Conservation (phyloP, 108 stramenopile genomes). For the Cyclostephanos tholiformis region DNA sequence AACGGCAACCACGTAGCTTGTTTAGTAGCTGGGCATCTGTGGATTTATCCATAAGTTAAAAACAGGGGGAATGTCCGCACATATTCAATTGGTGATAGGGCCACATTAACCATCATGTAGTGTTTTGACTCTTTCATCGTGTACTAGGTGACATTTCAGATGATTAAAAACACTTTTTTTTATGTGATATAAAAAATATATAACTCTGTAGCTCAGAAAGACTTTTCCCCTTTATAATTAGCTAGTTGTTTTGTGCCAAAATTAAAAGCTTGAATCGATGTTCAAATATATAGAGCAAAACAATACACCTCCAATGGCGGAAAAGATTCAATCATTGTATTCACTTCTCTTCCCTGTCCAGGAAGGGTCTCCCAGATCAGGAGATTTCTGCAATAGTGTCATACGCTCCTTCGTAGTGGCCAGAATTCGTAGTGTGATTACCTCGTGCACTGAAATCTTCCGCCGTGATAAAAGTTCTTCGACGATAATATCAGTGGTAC, state of each 20-base stretch:
- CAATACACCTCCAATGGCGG: neutral
- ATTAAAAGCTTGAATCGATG: too few relatives aligned
- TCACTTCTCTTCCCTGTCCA: neutral
- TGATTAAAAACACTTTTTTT: too few relatives aligned
- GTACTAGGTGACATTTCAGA: too few relatives aligned
- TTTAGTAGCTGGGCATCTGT: too few relatives aligned
- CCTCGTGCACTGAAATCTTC: constrained; percentile 41
- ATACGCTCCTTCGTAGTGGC: constrained; percentile 45
- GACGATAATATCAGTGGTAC: neutral
- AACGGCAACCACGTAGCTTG: too few relatives aligned
- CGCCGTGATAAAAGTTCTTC: neutral
- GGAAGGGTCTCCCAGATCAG: neutral
- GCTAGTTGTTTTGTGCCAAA: neutral
- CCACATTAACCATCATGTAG: too few relatives aligned
- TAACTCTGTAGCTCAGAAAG: neutral
- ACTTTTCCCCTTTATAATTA: neutral
- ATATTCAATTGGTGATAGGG: too few relatives aligned
- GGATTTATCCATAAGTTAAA: too few relatives aligned
- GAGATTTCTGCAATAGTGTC: constrained; percentile 23
- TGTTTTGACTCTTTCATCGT: too few relatives aligned
- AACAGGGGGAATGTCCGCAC: too few relatives aligned
- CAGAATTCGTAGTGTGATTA: constrained; percentile 40
- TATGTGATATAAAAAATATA: neutral
- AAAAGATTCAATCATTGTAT: neutral
- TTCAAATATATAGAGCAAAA: neutral